Base-by-base conservation (phyloP, 345 rosid species). In the Noccaea bulbosa region DNA sequence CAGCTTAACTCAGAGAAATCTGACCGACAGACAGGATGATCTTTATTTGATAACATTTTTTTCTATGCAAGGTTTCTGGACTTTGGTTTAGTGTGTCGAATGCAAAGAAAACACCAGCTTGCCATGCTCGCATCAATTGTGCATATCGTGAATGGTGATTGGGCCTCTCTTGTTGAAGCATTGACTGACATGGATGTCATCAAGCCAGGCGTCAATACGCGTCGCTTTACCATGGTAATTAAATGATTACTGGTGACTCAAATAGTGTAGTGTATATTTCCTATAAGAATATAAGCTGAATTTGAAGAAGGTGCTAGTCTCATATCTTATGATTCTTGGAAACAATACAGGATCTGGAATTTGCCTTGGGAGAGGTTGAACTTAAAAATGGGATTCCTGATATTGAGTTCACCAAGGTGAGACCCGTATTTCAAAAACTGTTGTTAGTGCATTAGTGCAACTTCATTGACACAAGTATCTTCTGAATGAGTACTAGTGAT, bases 81-180 rank as follows among this genome's bases (percentile, higher is more conserved):
- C 82, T 93, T 93, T 65, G 98, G 97, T 70, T 84, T 93, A 82
- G 82, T 93, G 64, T 90, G 98, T 79, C 90, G 83, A 48, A 93
- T 93, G 98, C 83, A 93, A 81, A 93, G 78, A 80, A 90, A 84
- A 72, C 98, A 93, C 82, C 93, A 84, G 70, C 86, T 78, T 74
- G 97, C 96, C 39, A 93, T 93, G 98, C 93, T 90, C 22, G 92
- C 98, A 62, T 85, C 98, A 34, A 86, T 90, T 41, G 93, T 93
- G 47, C 93, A 93, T 80, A 93, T 93, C 52, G 98, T 90, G 65
- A 93, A 90, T 77, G 97, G 91, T 55, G 96, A 90, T 69, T 93
- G 97, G 98, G 75, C 79, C 54, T 84, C 82, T 55, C 97, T 90
- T 83, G 83, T 93, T 62, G 84, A 67, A 69, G 80, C 97, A 43